Conservation (phyloP, 495 filamentous ascomycete genomes). For the Lophiotrema nucula region DNA sequence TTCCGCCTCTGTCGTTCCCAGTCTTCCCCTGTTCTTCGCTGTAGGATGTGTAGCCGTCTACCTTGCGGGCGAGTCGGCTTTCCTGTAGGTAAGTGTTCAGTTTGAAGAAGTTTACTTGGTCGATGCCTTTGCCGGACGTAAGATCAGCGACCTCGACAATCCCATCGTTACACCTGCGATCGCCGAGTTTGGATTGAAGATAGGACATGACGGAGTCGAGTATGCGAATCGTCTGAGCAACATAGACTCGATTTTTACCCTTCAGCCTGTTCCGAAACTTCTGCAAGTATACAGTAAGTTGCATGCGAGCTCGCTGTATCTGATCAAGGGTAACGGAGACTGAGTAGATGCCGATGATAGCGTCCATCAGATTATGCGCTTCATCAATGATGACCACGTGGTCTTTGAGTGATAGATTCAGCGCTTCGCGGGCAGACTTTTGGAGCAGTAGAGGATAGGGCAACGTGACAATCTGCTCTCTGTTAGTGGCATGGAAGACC, state of each 20-base stretch:
- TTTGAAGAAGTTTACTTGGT: constrained; percentile 93
- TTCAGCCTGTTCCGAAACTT: constrained; percentile 84
- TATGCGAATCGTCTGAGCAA: constrained; percentile 79
- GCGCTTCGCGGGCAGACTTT: constrained; percentile 81
- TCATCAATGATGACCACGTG: constrained; percentile 95
- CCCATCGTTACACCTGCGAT: constrained; percentile 52
- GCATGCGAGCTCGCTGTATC: constrained; percentile 65
- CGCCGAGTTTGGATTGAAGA: constrained; percentile 51
- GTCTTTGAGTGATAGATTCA: constrained; percentile 78
- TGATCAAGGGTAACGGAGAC: constrained; percentile 71
- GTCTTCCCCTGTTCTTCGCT: constrained; percentile 46
- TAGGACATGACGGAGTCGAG: constrained; percentile 71
- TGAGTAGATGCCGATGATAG: constrained; percentile 84
- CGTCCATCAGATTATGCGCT: constrained; percentile 96
- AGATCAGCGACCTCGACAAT: constrained; percentile 66
- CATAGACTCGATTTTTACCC: constrained; percentile 89
- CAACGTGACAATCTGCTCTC: constrained; percentile 75
- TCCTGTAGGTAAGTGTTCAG: constrained; percentile 82
- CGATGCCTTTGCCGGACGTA: constrained; percentile 80
- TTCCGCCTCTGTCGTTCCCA: constrained; percentile 20
- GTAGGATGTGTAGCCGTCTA: constrained; percentile 78
- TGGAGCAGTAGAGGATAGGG: constrained; percentile 91
- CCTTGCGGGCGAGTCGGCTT: constrained; percentile 90
- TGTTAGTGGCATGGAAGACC: not conserved
- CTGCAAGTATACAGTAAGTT: constrained; percentile 78